Percentiles rank a stretch among this genome's conserved stretches.
Evolutionary conservation across 805 yeast species (phyloP).

Genomic region (Metschnikowia lunata): DNA sequence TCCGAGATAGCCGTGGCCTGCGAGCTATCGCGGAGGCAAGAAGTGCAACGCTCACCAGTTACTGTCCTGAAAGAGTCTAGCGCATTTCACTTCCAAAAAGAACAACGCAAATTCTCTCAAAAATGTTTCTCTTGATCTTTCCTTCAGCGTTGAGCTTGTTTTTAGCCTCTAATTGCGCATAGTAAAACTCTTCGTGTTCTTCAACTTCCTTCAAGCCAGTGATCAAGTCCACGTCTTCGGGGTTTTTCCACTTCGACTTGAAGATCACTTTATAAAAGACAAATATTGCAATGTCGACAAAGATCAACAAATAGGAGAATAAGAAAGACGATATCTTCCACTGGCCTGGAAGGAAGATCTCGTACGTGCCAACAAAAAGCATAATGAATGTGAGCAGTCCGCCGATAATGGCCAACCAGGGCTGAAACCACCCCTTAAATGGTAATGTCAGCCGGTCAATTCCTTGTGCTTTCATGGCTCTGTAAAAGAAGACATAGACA

Average conservation of each 20-base stretch:
- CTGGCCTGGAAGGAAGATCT: slow-evolving; percentile 13
- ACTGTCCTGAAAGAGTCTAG: neutral
- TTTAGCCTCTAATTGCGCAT: slow-evolving; percentile 15
- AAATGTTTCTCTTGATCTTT: slow-evolving; percentile 13
- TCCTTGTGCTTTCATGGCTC: slow-evolving; percentile 19
- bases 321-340: slow-evolving; percentile 15
- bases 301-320: slow-evolving; percentile 18
- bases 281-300: slow-evolving; percentile 14
- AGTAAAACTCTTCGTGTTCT: slow-evolving; percentile 31
- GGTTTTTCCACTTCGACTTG: slow-evolving; percentile 15
- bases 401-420: slow-evolving; percentile 24
- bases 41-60: no score
- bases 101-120: slow-evolving; percentile 17
- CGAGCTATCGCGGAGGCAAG: no score
- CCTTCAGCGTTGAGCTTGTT: slow-evolving; percentile 19
- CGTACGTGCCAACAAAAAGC: slow-evolving; percentile 17
- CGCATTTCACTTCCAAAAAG: slow-evolving; percentile 27
- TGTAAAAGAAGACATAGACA: slow-evolving; percentile 14
- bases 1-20: no score
- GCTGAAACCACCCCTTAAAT: slow-evolving; percentile 20
- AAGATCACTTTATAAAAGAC: slow-evolving; percentile 12
- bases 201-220: slow-evolving; percentile 38
- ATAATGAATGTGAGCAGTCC: slow-evolving; percentile 15
- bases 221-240: slow-evolving; percentile 20
- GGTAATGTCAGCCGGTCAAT: slow-evolving; percentile 16